Evolutionary conservation across 441 rosid genomes (phyloP).

Genomic region (Corymbia calophylla): DNA sequence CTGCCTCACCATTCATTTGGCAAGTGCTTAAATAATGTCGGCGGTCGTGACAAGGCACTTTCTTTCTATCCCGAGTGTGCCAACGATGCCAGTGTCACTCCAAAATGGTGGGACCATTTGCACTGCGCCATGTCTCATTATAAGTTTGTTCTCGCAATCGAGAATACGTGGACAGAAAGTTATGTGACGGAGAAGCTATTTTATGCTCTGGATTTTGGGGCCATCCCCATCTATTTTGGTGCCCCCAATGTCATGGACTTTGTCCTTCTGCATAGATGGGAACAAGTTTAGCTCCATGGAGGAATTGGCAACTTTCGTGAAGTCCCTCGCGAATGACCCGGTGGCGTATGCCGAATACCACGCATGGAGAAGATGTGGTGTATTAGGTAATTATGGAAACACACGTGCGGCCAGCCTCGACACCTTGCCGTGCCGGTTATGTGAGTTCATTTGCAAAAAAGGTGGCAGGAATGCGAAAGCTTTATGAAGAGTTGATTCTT

Average conservation of each 20-base stretch:
- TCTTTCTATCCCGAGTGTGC: conserved; percentile 70
- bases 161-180: conserved; percentile 73
- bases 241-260: conserved; percentile 78
- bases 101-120: conserved; percentile 88
- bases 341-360: conserved; percentile 76
- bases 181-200: conserved; percentile 87
- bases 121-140: conserved; percentile 92
- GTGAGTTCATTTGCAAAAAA: conserved; percentile 57
- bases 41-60: conserved; percentile 61
- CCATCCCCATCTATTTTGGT: conserved; percentile 80
- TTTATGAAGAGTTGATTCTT: neutral
- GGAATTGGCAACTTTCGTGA: conserved; percentile 58
- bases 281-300: conserved; percentile 49
- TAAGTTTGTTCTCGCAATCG: conserved; percentile 84
- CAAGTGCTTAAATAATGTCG: conserved; percentile 84
- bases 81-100: conserved; percentile 23
- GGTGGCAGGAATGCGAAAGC: conserved; percentile 48
- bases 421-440: conserved; percentile 76
- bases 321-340: conserved; percentile 51
- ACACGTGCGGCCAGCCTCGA: conserved; percentile 61
- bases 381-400: conserved; percentile 51
- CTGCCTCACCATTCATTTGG: conserved; percentile 81
- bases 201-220: conserved; percentile 71
- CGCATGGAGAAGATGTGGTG: conserved; percentile 89
- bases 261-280: conserved; percentile 72